Conservation (phyloP, 441 rosid species). For the Bocquillonia castaneifolia region DNA sequence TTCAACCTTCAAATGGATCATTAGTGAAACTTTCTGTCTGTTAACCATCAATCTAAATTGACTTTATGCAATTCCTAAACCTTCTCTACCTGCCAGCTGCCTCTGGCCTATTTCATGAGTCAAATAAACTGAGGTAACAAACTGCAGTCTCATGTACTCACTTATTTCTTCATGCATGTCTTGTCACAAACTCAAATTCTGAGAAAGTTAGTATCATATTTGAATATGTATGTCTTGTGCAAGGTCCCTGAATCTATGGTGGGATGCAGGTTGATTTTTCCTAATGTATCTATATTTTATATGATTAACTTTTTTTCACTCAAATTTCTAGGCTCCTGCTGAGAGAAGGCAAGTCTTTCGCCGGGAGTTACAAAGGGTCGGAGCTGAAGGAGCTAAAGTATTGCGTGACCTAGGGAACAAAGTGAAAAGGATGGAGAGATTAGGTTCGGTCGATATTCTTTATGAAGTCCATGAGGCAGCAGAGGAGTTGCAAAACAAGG, state of each 20-base stretch:
- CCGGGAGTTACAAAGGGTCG: conserved; percentile 66
- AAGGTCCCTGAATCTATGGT: background rate
- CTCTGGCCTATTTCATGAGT: too few relatives aligned
- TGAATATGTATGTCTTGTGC: background rate
- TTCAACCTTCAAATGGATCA: background rate
- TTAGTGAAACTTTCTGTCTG: background rate
- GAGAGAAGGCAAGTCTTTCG: conserved; percentile 69
- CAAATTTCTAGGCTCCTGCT: conserved; percentile 63
- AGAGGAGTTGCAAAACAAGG: conserved; percentile 67
- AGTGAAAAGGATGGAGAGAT: conserved; percentile 74
- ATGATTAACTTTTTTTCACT: conserved; percentile 17
- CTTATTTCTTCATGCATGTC: background rate
- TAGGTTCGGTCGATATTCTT: conserved; percentile 51
- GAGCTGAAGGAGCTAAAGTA: conserved; percentile 77
- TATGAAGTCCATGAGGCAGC: conserved; percentile 72
- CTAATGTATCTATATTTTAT: background rate
- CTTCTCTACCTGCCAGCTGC: background rate
- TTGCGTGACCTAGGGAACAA: conserved; percentile 69
- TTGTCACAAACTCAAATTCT: background rate
- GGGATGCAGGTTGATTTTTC: background rate
- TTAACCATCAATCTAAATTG: background rate
- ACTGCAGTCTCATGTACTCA: conserved; percentile 1
- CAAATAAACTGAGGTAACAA: background rate
- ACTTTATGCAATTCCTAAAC: background rate
- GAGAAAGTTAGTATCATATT: background rate